Base-by-base conservation (phyloP, 2,329 filamentous ascomycete species). In the Fusarium sp. region DNA sequence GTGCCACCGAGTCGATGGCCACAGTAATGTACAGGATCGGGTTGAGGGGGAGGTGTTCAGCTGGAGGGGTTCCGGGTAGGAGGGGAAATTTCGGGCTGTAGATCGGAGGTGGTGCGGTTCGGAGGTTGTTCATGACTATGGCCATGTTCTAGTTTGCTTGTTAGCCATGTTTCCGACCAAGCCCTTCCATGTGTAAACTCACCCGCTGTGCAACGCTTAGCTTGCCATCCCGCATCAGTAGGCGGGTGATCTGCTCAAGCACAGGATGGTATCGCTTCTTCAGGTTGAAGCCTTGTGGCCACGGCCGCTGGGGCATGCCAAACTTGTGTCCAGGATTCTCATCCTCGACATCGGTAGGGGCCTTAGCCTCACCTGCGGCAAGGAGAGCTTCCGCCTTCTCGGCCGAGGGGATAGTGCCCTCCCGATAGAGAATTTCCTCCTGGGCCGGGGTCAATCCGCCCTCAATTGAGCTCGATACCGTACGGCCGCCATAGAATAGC, bases 151-250 rank as follows among this genome's bases (percentile, higher is more conserved):
- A 76, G 20, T 25, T 29, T 18, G 14, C 23, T 60, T 44, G 64
- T 74, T 56, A 74, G 68, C 49, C 13, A 34, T 7, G 55, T 29
- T 4, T 36, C 7, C 20, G 29, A 4, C 9, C 9, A n/a, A 11
- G 16, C 16, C 8, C 7, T 25, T 49, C 5, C 2, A 6, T 4
- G 16, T 46, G 8, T 23, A 7, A 18, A 77, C 87, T 64, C 85
- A 97, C 93, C 83, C 90, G 89, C 80, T 99, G 93, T n/a, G 96
- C 96, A 79, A 88, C 86, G 76, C 91, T 91, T 78, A 97, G 88
- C 84, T 97, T 96, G 73, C 96, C 96, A 80, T 98, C 88, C 74
- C 85, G 85, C 95, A 98, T 99, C 69, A 99, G 81, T 73, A 97
- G 84, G 78, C 93, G 94, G 16, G 93, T 97, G 74, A 98, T 85